Percentiles rank a stretch among this genome's conserved stretches.
These are phyloP conservation scores for Hondaea fermentalgiana DNA, from an alignment of 108 stramenopile genomes.

Conservation along the genomic window DNA sequence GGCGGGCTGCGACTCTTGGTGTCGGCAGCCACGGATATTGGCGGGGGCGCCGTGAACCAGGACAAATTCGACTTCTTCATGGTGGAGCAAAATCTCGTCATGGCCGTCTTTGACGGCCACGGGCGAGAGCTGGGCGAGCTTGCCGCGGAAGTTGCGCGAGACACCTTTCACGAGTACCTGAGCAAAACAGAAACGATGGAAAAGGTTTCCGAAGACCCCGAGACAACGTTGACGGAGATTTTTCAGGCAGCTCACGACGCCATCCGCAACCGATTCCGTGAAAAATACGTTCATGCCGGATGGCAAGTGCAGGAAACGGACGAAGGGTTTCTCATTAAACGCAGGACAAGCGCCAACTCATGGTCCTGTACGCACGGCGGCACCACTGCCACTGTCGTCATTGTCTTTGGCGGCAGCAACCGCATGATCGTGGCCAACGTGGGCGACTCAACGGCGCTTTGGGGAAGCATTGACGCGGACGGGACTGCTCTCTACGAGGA, in stretches of 20 bases:
- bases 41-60: conserved; percentile 17
- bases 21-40: conserved; percentile 23
- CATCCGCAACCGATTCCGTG: neutral
- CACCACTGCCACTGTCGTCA: conserved; percentile 27
- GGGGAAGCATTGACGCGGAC: neutral
- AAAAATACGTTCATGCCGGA: neutral
- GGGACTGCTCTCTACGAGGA: neutral
- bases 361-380: conserved; percentile 34
- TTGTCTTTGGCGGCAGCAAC: neutral
- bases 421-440: conserved; percentile 27
- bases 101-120: conserved; percentile 39
- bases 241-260: conserved; percentile 7
- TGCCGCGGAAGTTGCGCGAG: conserved; percentile 18
- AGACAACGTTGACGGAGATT: neutral
- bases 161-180: neutral
- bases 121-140: conserved; percentile 33
- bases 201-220: neutral
- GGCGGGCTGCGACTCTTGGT: neutral
- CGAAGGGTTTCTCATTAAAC: conserved; percentile 26
- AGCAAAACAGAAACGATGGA: neutral
- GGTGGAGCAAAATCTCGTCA: neutral
- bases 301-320: conserved; percentile 20
- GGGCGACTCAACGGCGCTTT: conserved; percentile 31
- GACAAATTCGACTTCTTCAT: conserved; percentile 35
- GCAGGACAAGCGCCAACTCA: neutral